Conservation (phyloP, 768 basidiomycete species). For the Leccinum incarnatum region DNA sequence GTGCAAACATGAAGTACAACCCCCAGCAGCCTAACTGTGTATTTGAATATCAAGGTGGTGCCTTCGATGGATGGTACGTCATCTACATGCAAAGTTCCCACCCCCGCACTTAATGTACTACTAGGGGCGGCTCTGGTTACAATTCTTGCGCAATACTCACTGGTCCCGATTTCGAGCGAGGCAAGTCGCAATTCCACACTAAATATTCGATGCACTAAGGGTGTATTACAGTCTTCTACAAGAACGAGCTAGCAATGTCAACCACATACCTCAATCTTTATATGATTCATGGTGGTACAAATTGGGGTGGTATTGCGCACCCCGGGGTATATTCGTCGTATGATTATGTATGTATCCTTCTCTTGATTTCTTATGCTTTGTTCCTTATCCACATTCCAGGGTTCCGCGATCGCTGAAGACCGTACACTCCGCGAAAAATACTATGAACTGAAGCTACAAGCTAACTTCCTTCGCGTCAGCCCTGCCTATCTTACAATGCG, state of each 20-base stretch:
- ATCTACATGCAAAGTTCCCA: conserved; percentile 20
- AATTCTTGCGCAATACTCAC: conserved; percentile 20
- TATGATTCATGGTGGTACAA: conserved; percentile 64
- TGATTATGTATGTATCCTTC: conserved; percentile 43
- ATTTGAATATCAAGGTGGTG: conserved; percentile 40
- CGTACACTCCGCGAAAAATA: conserved; percentile 52
- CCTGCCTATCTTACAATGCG: conserved; percentile 49
- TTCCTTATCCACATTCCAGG: conserved; percentile 29
- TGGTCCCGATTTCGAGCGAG: conserved; percentile 26
- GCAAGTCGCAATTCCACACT: background rate
- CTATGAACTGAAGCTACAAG: conserved; percentile 51
- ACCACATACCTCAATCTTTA: conserved; percentile 40
- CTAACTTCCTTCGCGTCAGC: conserved; percentile 49
- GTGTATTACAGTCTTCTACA: conserved; percentile 14
- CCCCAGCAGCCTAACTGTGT: conserved; percentile 22
- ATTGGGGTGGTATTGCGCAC: conserved; percentile 55
- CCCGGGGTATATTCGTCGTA: conserved; percentile 61
- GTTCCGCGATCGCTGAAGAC: conserved; percentile 50
- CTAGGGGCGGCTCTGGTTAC: conserved; percentile 27
- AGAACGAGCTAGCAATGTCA: conserved; percentile 21
- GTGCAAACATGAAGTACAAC: conserved; percentile 33
- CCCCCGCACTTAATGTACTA: conserved; percentile 5
- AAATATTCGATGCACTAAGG: conserved; percentile 4
- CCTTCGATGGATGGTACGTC: conserved; percentile 52
- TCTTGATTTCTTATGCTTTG: background rate